Conservation (phyloP, 805 yeast genomes). For the Spathaspora boniae region DNA sequence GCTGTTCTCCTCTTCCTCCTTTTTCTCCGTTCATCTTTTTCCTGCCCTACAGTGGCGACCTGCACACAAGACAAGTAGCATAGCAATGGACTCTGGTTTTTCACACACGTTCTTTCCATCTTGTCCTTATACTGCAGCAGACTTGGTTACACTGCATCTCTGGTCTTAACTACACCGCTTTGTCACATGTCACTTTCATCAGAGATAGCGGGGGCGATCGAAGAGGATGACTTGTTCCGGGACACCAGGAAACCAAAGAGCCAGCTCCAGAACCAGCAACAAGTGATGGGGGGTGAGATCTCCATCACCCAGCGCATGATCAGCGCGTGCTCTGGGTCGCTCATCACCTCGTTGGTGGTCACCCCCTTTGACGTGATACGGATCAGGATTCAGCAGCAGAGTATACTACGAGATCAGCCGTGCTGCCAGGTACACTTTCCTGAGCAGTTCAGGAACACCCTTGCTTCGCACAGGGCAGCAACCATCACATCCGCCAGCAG, state of each 20-base stretch:
- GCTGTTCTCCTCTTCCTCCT: no score
- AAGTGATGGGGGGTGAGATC: slow-evolving; percentile 21
- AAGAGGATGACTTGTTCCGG: slow-evolving; percentile 23
- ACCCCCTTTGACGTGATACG: slow-evolving; percentile 83
- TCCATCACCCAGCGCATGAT: slow-evolving; percentile 63
- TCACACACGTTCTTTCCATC: neutral
- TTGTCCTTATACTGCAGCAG: neutral
- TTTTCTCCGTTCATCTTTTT: no score
- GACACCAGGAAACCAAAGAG: neutral
- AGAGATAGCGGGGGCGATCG: slow-evolving; percentile 38
- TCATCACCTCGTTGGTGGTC: slow-evolving; percentile 66
- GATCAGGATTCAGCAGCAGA: slow-evolving; percentile 75
- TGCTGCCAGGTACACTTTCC: slow-evolving; percentile 23
- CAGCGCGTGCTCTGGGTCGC: slow-evolving; percentile 74
- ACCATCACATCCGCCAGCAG: slow-evolving; percentile 21
- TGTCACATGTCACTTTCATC: slow-evolving; percentile 37
- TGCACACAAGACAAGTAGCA: no score
- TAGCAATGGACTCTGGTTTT: no score
- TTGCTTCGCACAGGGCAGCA: slow-evolving; percentile 28
- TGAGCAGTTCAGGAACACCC: slow-evolving; percentile 11
- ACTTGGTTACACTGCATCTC: no score
- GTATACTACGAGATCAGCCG: slow-evolving; percentile 38
- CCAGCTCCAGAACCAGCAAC: neutral
- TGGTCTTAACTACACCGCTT: no score
- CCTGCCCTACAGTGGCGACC: no score